Base-by-base conservation (phyloP, 2,329 filamentous ascomycete species). In the Ophiocordyceps polyrhachis-furcata region DNA sequence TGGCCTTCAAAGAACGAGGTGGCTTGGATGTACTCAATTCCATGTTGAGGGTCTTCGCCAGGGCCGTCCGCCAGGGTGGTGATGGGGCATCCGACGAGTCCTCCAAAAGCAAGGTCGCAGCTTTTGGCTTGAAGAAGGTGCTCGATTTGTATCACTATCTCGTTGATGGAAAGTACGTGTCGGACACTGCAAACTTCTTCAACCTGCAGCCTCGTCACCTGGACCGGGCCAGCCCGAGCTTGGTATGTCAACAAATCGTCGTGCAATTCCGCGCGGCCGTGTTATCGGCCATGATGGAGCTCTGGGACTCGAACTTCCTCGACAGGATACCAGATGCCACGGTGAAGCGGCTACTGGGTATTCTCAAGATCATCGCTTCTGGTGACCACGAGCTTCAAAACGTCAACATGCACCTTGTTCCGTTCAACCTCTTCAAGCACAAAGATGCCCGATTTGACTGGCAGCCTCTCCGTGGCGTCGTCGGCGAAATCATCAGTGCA, bases 261-360 rank as follows among this genome's bases (percentile, higher is more conserved):
- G 78, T 96, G 6, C 89, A 96, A 58, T 64, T 96, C 40, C 81
- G 91, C 40, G 77, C 83, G 62, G 76, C 79, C 23, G 76, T 95
- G 23, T 65, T 95, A 14, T 84, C 87, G 1, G 75, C 81, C 41
- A 73, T 91, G 38, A 73, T 74, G 46, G 73, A 79, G 42, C 73
- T 96, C 25, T 98, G 91, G 93, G 79, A 85, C 51, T 93, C 87
- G 1, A 69, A 77, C 23, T 75, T 93, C 42, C 76, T 91, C 17
- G 86, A 94, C 52, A 88, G 85, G 53, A 76, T 86, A 1, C 79
- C 83, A 3, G 80, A 79, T 21, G 72, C 78, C 20, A 82, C 88
- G 40, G 76, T 91, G 17, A 83, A 84, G 52, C 81, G 78, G 45
- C 68, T 94, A 14, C 76, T 96, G 48, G 83, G 87, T 29, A 89